These are phyloP conservation scores for Ricinus communis DNA, from an alignment of 345 rosid species.

Conservation along the genomic window DNA sequence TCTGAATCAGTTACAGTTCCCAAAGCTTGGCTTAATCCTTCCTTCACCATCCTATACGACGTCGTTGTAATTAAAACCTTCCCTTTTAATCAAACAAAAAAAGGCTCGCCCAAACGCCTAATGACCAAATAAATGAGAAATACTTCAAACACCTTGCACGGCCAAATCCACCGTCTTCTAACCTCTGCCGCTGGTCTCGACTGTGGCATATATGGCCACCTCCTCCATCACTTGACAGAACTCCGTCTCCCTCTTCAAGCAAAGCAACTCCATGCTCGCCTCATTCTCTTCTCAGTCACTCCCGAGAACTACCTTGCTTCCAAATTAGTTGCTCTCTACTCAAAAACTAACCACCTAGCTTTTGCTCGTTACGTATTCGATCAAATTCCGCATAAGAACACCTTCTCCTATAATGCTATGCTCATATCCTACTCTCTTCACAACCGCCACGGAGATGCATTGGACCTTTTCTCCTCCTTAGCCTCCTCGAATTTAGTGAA, in stretches of 20 bases:
- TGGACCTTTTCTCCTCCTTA: conserved; percentile 52
- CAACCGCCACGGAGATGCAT: conserved; percentile 45
- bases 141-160: background rate
- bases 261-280: conserved; percentile 78
- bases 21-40: no score
- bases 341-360: conserved; percentile 35
- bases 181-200: conserved; percentile 34
- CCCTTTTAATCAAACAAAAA: no score
- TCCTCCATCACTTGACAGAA: conserved; percentile 58
- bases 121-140: conserved; percentile 7
- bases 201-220: conserved; percentile 59
- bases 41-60: no score
- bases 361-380: conserved; percentile 71
- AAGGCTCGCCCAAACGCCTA: no score
- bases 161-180: conserved; percentile 2
- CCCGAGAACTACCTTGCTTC: conserved; percentile 79
- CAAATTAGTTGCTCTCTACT: conserved; percentile 55
- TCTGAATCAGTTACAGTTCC: no score
- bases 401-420: conserved; percentile 74
- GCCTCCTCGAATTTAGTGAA: conserved; percentile 30
- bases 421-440: conserved; percentile 63
- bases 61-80: no score
- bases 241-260: conserved; percentile 56
- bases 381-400: conserved; percentile 46
- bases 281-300: conserved; percentile 43